A percentile compares a stretch with the other conserved stretches of the same genome.
phyloP scores from a whole-genome alignment of 495 filamentous ascomycete genomes.

The Trichoderma reesei region DNA sequence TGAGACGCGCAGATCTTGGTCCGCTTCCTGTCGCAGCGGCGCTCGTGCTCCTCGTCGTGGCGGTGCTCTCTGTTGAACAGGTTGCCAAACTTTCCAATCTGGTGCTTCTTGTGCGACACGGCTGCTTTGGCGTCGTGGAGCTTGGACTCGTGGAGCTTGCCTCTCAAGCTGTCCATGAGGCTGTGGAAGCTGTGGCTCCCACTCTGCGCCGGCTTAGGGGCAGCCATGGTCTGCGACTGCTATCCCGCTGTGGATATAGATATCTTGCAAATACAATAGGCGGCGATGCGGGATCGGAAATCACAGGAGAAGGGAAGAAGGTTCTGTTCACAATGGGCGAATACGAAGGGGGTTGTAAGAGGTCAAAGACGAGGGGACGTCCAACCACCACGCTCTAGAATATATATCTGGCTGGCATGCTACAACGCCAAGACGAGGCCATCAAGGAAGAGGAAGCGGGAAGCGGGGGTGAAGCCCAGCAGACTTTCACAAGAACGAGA shows the following conservation, averaged over 20 bases:
- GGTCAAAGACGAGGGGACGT: neutral
- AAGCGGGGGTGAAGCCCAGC: neutral
- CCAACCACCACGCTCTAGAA: neutral
- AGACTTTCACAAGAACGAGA: neutral
- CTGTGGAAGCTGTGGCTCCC: conserved; percentile 15
- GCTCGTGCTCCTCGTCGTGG: conserved; percentile 89
- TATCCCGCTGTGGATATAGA: neutral
- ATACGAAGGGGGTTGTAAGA: neutral
- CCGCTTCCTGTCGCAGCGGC: conserved; percentile 71
- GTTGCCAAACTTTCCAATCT: conserved; percentile 47
- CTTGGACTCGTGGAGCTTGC: conserved; percentile 38
- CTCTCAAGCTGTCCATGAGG: conserved; percentile 26
- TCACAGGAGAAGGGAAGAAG: neutral
- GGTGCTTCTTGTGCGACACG: conserved; percentile 42
- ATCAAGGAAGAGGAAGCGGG: neutral
- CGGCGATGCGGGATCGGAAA: neutral
- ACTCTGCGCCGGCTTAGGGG: conserved; percentile 11
- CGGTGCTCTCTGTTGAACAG: conserved; percentile 81
- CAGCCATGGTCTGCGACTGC: neutral
- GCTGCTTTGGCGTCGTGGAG: conserved; percentile 39
- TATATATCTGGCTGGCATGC: neutral
- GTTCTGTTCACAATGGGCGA: neutral
- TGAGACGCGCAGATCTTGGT: conserved; percentile 60
- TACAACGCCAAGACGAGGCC: neutral
- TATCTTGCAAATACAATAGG: neutral